A percentile compares a stretch with the other conserved stretches of the same genome.
Evolutionary conservation across 148 eudicot species (phyloP).

Genomic region (Vaccinium darrowii): DNA sequence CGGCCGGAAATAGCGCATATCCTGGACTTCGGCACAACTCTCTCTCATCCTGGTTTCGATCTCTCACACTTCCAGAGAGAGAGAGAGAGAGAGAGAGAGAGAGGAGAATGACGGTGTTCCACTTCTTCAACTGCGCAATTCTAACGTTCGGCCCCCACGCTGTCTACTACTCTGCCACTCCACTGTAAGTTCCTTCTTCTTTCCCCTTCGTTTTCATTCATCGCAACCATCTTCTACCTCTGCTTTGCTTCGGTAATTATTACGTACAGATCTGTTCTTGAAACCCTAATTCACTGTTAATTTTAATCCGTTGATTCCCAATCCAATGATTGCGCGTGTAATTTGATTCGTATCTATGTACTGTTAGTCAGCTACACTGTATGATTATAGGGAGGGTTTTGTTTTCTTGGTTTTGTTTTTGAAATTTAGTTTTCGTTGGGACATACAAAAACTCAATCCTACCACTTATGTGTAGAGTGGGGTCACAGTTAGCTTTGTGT

Average conservation of each 20-base stretch:
- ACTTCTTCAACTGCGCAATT: slow-evolving; percentile 96
- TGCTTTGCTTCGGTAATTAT: background rate
- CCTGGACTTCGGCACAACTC: background rate
- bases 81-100: slow-evolving; percentile 7
- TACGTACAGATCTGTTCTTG: slow-evolving; percentile 11
- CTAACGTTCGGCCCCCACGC: slow-evolving; percentile 96
- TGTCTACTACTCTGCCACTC: slow-evolving; percentile 95
- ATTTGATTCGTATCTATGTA: background rate
- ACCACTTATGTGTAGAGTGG: background rate
- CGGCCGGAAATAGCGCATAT: background rate
- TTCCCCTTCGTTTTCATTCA: background rate
- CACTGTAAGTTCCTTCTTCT: slow-evolving; percentile 54
- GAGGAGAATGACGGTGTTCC: slow-evolving; percentile 79
- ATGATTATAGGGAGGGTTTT: no score
- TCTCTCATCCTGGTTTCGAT: background rate
- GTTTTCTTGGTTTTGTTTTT: background rate
- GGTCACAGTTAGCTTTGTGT: background rate
- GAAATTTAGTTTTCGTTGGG: background rate
- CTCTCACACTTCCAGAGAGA: slow-evolving; percentile 3
- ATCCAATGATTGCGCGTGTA: background rate
- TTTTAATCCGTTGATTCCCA: background rate
- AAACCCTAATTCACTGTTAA: background rate
- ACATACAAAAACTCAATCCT: background rate
- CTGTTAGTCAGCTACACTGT: background rate
- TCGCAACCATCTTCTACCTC: background rate